Evolutionary conservation across 129 eudicot species (phyloP).

Genomic region (Glebionis coronaria): DNA sequence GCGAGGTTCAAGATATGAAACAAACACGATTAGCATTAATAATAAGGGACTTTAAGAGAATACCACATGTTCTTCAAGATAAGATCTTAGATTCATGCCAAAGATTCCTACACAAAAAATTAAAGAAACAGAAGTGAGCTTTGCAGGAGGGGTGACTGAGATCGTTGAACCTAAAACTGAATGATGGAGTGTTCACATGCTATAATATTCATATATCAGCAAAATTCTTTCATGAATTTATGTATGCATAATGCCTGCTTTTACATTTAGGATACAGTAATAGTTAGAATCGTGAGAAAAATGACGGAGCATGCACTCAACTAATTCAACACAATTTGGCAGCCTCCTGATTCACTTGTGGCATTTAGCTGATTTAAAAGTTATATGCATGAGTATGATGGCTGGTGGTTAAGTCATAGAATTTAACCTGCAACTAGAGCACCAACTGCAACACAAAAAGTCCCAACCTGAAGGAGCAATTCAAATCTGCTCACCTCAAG

Average conservation of each 20-base stretch:
- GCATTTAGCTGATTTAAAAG: too few relatives aligned
- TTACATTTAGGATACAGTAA: neutral
- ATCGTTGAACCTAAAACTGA: neutral
- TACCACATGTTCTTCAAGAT: constrained; percentile 95
- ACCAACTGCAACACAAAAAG: constrained; percentile 92
- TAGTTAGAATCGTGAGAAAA: neutral
- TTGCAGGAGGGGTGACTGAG: neutral
- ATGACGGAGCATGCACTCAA: neutral
- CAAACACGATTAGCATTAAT: neutral
- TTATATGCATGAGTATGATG: neutral
- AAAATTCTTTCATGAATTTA: neutral
- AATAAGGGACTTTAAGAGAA: constrained; percentile 13
- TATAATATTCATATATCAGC: neutral
- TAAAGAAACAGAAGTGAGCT: neutral
- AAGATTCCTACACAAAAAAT: constrained; percentile 65
- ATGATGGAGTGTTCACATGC: neutral
- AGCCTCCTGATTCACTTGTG: neutral
- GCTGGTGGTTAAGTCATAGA: neutral
- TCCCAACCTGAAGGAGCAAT: constrained; percentile 96
- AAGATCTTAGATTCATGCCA: constrained; percentile 98
- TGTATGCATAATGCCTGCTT: neutral
- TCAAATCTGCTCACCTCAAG: constrained; percentile 97
- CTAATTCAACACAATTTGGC: neutral
- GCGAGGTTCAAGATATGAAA: constrained; percentile 7
- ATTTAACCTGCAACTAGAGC: constrained; percentile 88